These are phyloP conservation scores for Epichloe coenophiala DNA, from an alignment of 2,329 filamentous ascomycete species.

Conservation along the genomic window DNA sequence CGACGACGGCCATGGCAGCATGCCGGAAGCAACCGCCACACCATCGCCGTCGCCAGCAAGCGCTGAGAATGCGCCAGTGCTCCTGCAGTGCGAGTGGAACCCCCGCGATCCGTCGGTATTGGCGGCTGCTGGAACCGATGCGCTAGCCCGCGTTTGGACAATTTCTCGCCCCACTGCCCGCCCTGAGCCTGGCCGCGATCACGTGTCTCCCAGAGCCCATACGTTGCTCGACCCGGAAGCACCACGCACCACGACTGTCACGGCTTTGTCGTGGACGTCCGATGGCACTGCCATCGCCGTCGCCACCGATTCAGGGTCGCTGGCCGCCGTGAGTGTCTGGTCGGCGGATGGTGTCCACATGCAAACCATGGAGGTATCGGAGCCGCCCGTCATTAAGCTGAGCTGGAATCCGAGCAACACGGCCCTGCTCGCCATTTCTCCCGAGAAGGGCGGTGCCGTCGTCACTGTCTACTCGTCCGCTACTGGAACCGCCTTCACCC, in stretches of 20 bases:
- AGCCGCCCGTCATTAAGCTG: slow-evolving; percentile 48
- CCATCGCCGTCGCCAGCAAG: slow-evolving; percentile 24
- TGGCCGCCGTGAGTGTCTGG: slow-evolving; percentile 43
- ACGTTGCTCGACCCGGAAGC: slow-evolving; percentile 39
- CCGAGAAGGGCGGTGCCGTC: slow-evolving; percentile 37
- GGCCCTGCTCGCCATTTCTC: slow-evolving; percentile 45
- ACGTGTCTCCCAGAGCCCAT: slow-evolving; percentile 24
- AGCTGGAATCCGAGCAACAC: slow-evolving; percentile 45
- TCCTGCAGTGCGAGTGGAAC: slow-evolving; percentile 58
- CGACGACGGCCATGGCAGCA: slow-evolving; percentile 20
- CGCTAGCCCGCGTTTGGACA: slow-evolving; percentile 57
- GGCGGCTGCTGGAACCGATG: slow-evolving; percentile 55
- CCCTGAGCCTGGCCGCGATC: slow-evolving; percentile 25
- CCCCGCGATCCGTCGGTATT: slow-evolving; percentile 49
- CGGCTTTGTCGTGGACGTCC: slow-evolving; percentile 47
- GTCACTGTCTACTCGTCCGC: slow-evolving; percentile 40
- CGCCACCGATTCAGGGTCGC: slow-evolving; percentile 39
- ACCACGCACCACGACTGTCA: slow-evolving; percentile 38
- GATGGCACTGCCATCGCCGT: slow-evolving; percentile 43
- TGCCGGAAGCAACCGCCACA: slow-evolving; percentile 16
- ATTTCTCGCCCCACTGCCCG: slow-evolving; percentile 39
- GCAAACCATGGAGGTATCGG: slow-evolving; percentile 41
- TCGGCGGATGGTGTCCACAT: slow-evolving; percentile 36
- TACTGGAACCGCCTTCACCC: slow-evolving; percentile 30
- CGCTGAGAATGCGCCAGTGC: slow-evolving; percentile 41